These are phyloP conservation scores for Cladophialophora psammophila DNA, from an alignment of 2,329 filamentous ascomycete genomes.

Conservation along the genomic window DNA sequence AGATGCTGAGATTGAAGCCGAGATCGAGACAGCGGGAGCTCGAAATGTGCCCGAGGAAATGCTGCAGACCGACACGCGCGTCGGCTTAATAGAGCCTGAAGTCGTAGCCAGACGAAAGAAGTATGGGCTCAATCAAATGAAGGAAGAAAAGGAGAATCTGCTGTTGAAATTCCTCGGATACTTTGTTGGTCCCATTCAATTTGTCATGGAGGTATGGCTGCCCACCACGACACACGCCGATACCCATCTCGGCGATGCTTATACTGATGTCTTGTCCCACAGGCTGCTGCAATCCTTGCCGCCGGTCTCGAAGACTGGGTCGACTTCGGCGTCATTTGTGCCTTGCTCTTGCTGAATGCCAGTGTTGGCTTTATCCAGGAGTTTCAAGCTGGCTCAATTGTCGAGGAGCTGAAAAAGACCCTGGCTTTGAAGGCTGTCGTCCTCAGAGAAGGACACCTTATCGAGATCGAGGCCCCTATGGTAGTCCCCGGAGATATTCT, in stretches of 20 bases:
- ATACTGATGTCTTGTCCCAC: conserved; percentile 34
- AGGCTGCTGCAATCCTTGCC: conserved; percentile 79
- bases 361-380: conserved; percentile 87
- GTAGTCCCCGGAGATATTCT: conserved; percentile 91
- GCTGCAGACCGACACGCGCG: conserved; percentile 76
- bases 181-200: conserved; percentile 89
- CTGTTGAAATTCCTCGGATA: conserved; percentile 82
- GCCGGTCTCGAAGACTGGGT: conserved; percentile 89
- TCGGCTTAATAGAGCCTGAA: conserved; percentile 76
- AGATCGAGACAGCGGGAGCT: conserved; percentile 60
- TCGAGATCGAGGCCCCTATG: conserved; percentile 81
- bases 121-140: conserved; percentile 87
- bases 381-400: conserved; percentile 87
- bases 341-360: conserved; percentile 82
- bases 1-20: conserved; percentile 68
- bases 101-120: conserved; percentile 70
- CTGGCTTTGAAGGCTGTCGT: conserved; percentile 87
- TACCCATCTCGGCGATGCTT: conserved; percentile 26
- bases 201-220: conserved; percentile 82
- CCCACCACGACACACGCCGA: conserved; percentile 12
- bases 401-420: conserved; percentile 90
- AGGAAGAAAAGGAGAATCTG: conserved; percentile 86
- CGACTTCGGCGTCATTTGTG: conserved; percentile 91
- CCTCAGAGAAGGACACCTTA: conserved; percentile 77
- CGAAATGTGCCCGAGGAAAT: conserved; percentile 75